Conservation (phyloP, 2,329 filamentous ascomycete genomes). For the Penicillium sp. region DNA sequence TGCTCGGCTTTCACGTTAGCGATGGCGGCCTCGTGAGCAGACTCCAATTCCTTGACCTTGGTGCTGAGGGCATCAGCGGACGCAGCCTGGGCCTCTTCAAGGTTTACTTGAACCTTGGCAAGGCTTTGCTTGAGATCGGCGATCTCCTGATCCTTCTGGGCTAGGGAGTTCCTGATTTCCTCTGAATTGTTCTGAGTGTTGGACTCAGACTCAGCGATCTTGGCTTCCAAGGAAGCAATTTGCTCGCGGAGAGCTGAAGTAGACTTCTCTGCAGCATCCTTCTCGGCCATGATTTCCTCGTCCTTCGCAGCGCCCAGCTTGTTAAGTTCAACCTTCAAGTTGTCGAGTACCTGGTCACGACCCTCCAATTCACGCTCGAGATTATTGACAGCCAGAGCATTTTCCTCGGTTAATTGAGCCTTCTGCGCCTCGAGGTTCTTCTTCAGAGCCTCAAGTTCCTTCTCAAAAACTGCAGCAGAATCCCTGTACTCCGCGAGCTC, state of each 20-base stretch:
- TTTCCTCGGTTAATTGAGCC: slow-evolving; percentile 31
- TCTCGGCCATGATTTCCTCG: slow-evolving; percentile 34
- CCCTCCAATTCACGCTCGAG: slow-evolving; percentile 37
- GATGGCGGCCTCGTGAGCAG: slow-evolving; percentile 30
- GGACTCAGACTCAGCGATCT: slow-evolving; percentile 35
- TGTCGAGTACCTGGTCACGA: slow-evolving; percentile 39
- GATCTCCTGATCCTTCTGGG: slow-evolving; percentile 40
- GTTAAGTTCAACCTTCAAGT: slow-evolving; percentile 40
- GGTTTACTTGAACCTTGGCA: slow-evolving; percentile 34
- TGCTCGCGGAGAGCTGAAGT: slow-evolving; percentile 35
- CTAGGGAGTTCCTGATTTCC: slow-evolving; percentile 27
- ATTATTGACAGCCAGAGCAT: slow-evolving; percentile 31
- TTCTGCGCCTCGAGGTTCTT: slow-evolving; percentile 34
- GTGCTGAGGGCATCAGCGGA: slow-evolving; percentile 21
- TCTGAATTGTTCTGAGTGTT: slow-evolving; percentile 25
- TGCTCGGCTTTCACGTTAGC: slow-evolving; percentile 33
- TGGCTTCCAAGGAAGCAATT: slow-evolving; percentile 35
- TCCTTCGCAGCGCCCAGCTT: slow-evolving; percentile 38
- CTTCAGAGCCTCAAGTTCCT: slow-evolving; percentile 32
- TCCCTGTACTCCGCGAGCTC: slow-evolving; percentile 37
- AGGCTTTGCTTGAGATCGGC: slow-evolving; percentile 33
- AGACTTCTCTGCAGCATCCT: slow-evolving; percentile 32
- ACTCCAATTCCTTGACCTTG: slow-evolving; percentile 30
- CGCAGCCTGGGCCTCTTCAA: slow-evolving; percentile 28
- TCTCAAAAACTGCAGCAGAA: slow-evolving; percentile 27